Evolutionary conservation across 2,329 filamentous ascomycete species (phyloP).

Genomic region (Trichoderma hamatum): DNA sequence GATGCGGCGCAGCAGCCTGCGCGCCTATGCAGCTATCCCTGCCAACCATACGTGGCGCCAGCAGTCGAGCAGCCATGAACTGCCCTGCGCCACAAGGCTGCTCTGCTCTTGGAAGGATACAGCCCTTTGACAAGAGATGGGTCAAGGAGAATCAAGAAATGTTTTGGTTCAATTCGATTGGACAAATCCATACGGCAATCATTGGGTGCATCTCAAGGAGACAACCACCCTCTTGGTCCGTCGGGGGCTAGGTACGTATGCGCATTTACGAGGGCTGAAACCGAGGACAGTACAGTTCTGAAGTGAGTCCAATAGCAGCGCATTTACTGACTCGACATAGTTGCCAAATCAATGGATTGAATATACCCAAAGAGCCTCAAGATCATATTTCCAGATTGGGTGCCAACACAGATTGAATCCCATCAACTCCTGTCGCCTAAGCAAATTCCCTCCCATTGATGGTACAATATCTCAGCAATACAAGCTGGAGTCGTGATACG

Average conservation of each 20-base stretch:
- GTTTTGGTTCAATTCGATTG: background rate
- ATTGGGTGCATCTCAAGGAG: background rate
- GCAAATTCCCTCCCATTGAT: background rate
- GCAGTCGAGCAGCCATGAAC: background rate
- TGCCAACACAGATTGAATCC: background rate
- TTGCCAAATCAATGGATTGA: background rate
- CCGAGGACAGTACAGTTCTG: background rate
- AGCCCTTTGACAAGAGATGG: background rate
- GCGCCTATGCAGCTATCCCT: background rate
- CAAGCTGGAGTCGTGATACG: background rate
- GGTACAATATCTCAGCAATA: background rate
- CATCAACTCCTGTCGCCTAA: background rate
- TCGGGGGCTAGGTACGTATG: background rate
- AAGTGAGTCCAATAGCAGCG: background rate
- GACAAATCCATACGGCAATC: background rate
- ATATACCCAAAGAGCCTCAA: background rate
- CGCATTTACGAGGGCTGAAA: background rate
- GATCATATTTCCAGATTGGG: background rate
- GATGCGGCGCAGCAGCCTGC: conserved; percentile 9
- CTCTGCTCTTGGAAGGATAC: background rate
- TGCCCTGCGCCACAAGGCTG: background rate
- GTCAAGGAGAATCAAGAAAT: background rate
- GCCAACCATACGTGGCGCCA: conserved; percentile 6
- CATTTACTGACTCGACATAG: background rate
- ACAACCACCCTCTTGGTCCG: background rate